phyloP scores from a whole-genome alignment of 805 yeast genomes.

The Candida nonsorbophila region DNA sequence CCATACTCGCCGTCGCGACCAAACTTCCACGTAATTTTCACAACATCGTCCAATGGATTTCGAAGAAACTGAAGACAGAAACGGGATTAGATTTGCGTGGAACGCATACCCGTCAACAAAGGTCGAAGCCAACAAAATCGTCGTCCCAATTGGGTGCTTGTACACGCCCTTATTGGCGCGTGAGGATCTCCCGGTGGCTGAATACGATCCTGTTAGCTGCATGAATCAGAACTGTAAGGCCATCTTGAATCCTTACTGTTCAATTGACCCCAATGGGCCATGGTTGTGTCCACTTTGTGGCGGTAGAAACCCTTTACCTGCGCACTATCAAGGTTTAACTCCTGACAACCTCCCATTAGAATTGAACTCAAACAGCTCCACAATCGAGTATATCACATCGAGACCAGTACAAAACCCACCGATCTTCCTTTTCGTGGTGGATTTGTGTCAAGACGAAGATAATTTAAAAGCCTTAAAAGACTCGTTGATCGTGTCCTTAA shows the following conservation, averaged over 20 bases:
- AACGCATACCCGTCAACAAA: slow-evolving; percentile 54
- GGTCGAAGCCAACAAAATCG: slow-evolving; percentile 45
- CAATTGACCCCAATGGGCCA: slow-evolving; percentile 22
- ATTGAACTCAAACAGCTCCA: slow-evolving; percentile 33
- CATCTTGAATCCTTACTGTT: slow-evolving; percentile 49
- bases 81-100: slow-evolving; percentile 77
- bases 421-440: slow-evolving; percentile 51
- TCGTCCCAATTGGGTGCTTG: slow-evolving; percentile 52
- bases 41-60: slow-evolving; percentile 29
- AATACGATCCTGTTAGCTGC: slow-evolving; percentile 41
- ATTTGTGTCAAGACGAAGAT: slow-evolving; percentile 52
- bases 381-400: slow-evolving; percentile 48
- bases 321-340: slow-evolving; percentile 14
- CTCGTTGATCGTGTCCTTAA: slow-evolving; percentile 36
- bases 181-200: slow-evolving; percentile 25
- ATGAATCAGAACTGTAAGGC: slow-evolving; percentile 44
- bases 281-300: slow-evolving; percentile 61
- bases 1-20: no score
- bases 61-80: slow-evolving; percentile 59
- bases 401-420: slow-evolving; percentile 37
- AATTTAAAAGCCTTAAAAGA: slow-evolving; percentile 45
- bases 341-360: slow-evolving; percentile 26
- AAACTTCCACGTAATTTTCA: no score
- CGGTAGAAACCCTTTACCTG: slow-evolving; percentile 38
- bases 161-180: slow-evolving; percentile 56